Conservation (phyloP, 805 yeast species). For the Spathaspora sp. region DNA sequence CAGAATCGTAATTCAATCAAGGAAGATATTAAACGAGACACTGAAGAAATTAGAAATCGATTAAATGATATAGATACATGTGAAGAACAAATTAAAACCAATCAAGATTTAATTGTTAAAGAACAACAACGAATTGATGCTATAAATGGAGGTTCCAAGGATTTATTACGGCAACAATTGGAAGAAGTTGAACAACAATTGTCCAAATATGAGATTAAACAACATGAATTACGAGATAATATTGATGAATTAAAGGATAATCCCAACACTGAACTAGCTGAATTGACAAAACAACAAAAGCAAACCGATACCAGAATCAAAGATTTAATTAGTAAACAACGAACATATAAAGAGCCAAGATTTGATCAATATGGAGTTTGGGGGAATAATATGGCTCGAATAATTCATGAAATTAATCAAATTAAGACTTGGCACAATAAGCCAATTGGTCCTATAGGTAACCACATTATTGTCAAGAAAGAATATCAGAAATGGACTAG, state of each 20-base stretch:
- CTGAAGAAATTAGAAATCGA: constrained; percentile 17
- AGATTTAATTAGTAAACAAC: constrained; percentile 6
- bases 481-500: constrained; percentile 56
- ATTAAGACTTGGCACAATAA: constrained; percentile 22
- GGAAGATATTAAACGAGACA: constrained; percentile 13
- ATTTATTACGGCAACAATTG: constrained; percentile 20
- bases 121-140: constrained; percentile 40
- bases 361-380: constrained; percentile 45
- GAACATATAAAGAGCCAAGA: constrained; percentile 15
- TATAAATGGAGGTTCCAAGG: constrained; percentile 43
- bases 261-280: constrained; percentile 19
- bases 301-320: constrained; percentile 9
- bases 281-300: constrained; percentile 14
- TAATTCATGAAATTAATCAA: constrained; percentile 40
- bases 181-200: constrained; percentile 18
- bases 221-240: constrained; percentile 10
- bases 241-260: constrained; percentile 10
- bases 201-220: constrained; percentile 1
- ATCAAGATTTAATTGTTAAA: constrained; percentile 17
- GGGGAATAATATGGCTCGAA: constrained; percentile 40
- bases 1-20: constrained; percentile 12
- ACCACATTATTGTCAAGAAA: constrained; percentile 50
- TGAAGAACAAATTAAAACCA: constrained; percentile 16
- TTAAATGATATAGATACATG: constrained; percentile 16
- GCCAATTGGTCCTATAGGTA: constrained; percentile 85